Evolutionary conservation across 163 green algal genomes (phyloP).

Genomic region (Scenedesmus sp.): DNA sequence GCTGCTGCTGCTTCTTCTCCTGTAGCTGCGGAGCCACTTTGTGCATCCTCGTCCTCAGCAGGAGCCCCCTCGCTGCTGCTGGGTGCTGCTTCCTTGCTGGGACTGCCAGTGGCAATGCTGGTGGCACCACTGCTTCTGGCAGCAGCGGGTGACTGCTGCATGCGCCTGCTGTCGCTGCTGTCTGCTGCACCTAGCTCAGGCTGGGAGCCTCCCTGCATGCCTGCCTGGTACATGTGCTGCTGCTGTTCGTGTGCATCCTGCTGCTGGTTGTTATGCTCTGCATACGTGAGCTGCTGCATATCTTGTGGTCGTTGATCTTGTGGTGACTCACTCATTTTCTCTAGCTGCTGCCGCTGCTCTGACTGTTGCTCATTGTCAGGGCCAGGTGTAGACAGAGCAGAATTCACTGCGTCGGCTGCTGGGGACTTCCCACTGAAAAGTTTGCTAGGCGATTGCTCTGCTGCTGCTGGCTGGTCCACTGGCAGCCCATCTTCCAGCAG

Average conservation of each 20-base stretch:
- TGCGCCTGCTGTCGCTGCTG: constrained; percentile 9
- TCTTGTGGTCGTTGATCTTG: no score
- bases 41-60: not conserved
- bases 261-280: not conserved
- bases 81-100: not conserved
- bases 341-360: no score
- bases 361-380: not conserved
- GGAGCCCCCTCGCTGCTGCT: not conserved
- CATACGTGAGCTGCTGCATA: no score
- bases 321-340: no score
- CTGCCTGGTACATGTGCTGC: not conserved
- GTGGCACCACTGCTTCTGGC: not conserved
- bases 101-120: not conserved
- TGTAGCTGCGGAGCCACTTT: not conserved
- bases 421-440: not conserved
- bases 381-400: no score
- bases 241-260: not conserved
- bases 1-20: not conserved
- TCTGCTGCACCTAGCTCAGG: not conserved
- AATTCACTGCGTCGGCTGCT: no score
- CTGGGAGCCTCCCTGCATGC: not conserved
- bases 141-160: not conserved
- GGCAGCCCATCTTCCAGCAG: not conserved
- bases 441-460: not conserved
- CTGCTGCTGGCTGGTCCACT: not conserved